Conservation (phyloP, 2,329 filamentous ascomycete genomes). For the Orbilia javanica region DNA sequence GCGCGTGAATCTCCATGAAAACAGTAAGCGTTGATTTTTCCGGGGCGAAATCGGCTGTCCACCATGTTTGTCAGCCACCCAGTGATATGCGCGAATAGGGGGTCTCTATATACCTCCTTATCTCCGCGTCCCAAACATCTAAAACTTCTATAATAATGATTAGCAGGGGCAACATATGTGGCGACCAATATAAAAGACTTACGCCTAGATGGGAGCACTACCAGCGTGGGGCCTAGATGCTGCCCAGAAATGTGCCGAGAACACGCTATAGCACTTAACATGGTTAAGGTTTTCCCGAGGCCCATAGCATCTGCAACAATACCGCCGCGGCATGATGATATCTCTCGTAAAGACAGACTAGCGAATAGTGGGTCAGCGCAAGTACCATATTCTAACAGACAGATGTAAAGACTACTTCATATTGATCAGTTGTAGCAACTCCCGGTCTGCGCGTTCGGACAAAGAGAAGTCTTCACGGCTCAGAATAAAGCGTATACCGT, state of each 20-base stretch:
- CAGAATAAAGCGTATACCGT: constrained; percentile 12
- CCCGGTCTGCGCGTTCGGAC: not conserved
- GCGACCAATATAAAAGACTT: constrained; percentile 55
- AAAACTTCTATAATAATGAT: constrained; percentile 64
- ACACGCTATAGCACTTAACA: constrained; percentile 28
- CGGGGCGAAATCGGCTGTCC: not conserved
- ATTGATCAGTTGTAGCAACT: not conserved
- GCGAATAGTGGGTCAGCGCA: not conserved
- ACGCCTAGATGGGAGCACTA: constrained; percentile 67
- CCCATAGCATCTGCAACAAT: constrained; percentile 60
- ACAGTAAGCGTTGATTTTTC: not conserved
- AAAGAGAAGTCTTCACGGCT: not conserved
- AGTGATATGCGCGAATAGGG: too few relatives aligned
- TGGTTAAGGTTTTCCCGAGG: constrained; percentile 60
- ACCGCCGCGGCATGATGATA: constrained; percentile 49
- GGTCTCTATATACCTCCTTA: constrained; percentile 64
- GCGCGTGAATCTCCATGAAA: not conserved
- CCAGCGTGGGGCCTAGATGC: constrained; percentile 59
- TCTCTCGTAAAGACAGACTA: not conserved
- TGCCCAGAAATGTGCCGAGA: not conserved
- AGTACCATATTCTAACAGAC: not conserved
- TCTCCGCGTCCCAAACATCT: constrained; percentile 66
- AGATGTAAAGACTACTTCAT: too few relatives aligned
- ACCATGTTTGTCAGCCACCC: too few relatives aligned
- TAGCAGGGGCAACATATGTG: not conserved